These are phyloP conservation scores for Mycena galericulata DNA, from an alignment of 768 basidiomycete species.

Conservation along the genomic window DNA sequence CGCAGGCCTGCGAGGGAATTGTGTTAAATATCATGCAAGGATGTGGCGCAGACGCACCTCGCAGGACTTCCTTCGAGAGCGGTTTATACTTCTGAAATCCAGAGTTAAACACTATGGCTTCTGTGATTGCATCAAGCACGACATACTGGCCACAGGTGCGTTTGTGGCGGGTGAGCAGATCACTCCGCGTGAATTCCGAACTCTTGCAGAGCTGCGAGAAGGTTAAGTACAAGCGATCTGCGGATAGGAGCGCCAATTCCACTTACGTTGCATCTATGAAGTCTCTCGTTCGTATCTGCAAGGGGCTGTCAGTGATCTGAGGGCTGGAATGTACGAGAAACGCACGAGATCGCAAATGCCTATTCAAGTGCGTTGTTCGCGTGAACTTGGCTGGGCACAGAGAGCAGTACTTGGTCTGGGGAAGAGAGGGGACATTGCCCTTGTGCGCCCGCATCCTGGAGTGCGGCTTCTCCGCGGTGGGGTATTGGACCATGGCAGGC, in stretches of 20 bases:
- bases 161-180: slow-evolving; percentile 78
- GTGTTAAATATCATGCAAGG: background rate
- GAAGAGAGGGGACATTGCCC: slow-evolving; percentile 78
- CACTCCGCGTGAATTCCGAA: slow-evolving; percentile 80
- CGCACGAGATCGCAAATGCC: slow-evolving; percentile 80
- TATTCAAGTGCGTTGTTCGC: slow-evolving; percentile 78
- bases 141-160: slow-evolving; percentile 78
- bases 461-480: slow-evolving; percentile 39
- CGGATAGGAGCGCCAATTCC: background rate
- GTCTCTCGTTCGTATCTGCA: slow-evolving; percentile 74
- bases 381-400: slow-evolving; percentile 82
- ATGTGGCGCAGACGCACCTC: slow-evolving; percentile 47
- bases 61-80: slow-evolving; percentile 76
- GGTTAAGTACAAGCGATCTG: slow-evolving; percentile 17
- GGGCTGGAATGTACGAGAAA: slow-evolving; percentile 18
- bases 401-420: slow-evolving; percentile 77
- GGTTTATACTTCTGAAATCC: slow-evolving; percentile 57
- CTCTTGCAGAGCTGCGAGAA: slow-evolving; percentile 64
- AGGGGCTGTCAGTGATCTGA: slow-evolving; percentile 14
- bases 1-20: slow-evolving; percentile 60
- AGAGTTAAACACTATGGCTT: slow-evolving; percentile 24
- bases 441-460: slow-evolving; percentile 62
- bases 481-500: slow-evolving; percentile 46
- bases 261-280: slow-evolving; percentile 72
- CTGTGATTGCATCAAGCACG: slow-evolving; percentile 43